Evolutionary conservation across 768 basidiomycete species (phyloP).

Genomic region (Calocybe cyanea): DNA sequence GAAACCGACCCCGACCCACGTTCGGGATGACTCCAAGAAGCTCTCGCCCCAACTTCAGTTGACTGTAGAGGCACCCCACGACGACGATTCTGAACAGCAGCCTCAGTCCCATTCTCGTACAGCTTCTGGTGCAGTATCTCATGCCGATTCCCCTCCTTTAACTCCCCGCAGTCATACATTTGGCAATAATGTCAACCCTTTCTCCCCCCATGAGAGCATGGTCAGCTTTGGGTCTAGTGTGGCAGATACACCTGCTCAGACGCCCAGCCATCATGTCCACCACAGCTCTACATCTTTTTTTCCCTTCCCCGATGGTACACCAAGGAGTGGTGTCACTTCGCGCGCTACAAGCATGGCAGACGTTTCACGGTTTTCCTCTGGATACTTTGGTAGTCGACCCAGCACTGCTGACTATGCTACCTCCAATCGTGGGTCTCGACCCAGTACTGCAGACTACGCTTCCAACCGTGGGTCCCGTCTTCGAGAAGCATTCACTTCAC

Average conservation of each 20-base stretch:
- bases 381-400: slow-evolving; percentile 34
- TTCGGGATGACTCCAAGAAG: slow-evolving; percentile 22
- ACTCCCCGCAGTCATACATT: slow-evolving; percentile 39
- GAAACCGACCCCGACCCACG: slow-evolving; percentile 17
- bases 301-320: slow-evolving; percentile 31
- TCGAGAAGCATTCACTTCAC: slow-evolving; percentile 55
- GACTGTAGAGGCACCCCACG: slow-evolving; percentile 23
- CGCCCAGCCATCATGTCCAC: slow-evolving; percentile 19
- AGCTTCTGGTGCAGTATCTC: slow-evolving; percentile 27
- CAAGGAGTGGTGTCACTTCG: slow-evolving; percentile 35
- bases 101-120: slow-evolving; percentile 30
- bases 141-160: slow-evolving; percentile 33
- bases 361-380: slow-evolving; percentile 36
- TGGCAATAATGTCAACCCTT: slow-evolving; percentile 37
- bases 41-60: slow-evolving; percentile 30
- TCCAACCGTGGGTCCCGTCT: slow-evolving; percentile 33
- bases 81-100: slow-evolving; percentile 25
- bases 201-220: slow-evolving; percentile 51
- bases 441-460: slow-evolving; percentile 24
- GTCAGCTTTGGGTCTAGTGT: slow-evolving; percentile 36
- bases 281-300: slow-evolving; percentile 19
- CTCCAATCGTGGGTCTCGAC: slow-evolving; percentile 34
- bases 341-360: slow-evolving; percentile 39
- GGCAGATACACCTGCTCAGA: slow-evolving; percentile 24
- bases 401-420: slow-evolving; percentile 24